phyloP scores from a whole-genome alignment of 345 rosid species.

The Eucalyptus erythrocorys region DNA sequence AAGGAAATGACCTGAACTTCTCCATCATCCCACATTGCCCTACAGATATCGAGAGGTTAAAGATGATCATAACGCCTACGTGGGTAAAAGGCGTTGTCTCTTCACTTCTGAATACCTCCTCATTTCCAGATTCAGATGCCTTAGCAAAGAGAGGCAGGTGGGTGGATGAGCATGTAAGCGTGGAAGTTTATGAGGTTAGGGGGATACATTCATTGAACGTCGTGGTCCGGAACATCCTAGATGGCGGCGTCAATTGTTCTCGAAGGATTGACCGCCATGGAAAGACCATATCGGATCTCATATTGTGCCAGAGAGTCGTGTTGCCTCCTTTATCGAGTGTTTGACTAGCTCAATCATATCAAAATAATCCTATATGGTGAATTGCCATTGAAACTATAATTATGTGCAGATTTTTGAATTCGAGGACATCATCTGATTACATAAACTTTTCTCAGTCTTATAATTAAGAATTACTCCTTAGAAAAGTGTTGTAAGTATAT shows the following conservation, averaged over 20 bases:
- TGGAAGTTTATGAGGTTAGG: constrained; percentile 62
- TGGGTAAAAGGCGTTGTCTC: constrained; percentile 72
- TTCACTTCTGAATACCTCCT: constrained; percentile 26
- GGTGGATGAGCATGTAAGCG: constrained; percentile 26
- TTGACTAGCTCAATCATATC: not conserved
- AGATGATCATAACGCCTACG: constrained; percentile 44
- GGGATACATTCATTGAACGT: constrained; percentile 67
- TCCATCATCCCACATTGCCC: constrained; percentile 69
- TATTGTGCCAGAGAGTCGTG: constrained; percentile 51
- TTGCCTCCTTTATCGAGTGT: constrained; percentile 19
- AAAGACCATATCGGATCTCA: constrained; percentile 68
- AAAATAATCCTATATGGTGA: not conserved
- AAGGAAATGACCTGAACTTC: constrained; percentile 78
- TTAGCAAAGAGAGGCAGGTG: constrained; percentile 15
- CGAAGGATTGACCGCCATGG: constrained; percentile 90
- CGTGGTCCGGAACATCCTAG: constrained; percentile 70
- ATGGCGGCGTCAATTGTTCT: constrained; percentile 89
- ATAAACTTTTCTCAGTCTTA: not conserved
- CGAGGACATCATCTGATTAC: not conserved
- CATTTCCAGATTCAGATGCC: constrained; percentile 26
- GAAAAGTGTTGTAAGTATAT: not conserved
- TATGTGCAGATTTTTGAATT: not conserved
- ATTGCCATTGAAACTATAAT: not conserved
- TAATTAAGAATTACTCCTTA: not conserved
- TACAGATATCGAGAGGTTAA: constrained; percentile 45